Evolutionary conservation across 306 rosid species (phyloP).

Genomic region (Argentina anserina): DNA sequence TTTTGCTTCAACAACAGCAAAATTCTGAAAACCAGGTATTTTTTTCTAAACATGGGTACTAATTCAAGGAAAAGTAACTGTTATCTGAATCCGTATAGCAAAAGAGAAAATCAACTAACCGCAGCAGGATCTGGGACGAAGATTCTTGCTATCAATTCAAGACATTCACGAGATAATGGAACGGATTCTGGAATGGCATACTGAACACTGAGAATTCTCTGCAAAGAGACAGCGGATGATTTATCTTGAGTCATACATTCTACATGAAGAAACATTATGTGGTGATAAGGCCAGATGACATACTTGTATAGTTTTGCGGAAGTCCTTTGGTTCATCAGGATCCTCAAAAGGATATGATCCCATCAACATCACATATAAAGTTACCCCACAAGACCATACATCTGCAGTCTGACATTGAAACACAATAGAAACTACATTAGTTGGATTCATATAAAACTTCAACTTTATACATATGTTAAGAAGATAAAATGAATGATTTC

Average conservation of each 20-base stretch:
- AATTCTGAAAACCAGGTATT: background rate
- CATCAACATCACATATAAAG: slow-evolving; percentile 87
- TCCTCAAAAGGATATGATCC: slow-evolving; percentile 95
- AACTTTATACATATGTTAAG: background rate
- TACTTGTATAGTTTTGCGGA: slow-evolving; percentile 87
- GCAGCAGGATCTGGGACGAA: slow-evolving; percentile 76
- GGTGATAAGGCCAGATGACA: slow-evolving; percentile 17
- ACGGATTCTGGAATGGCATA: slow-evolving; percentile 72
- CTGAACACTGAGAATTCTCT: slow-evolving; percentile 80
- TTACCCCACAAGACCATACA: slow-evolving; percentile 98
- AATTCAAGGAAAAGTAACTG: background rate
- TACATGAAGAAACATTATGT: slow-evolving; percentile 12
- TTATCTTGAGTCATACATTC: slow-evolving; percentile 26
- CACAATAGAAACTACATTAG: background rate
- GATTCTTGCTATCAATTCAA: slow-evolving; percentile 70
- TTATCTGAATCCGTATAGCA: background rate
- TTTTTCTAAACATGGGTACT: background rate
- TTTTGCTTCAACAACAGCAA: background rate
- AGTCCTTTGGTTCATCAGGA: slow-evolving; percentile 81
- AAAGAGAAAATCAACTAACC: slow-evolving; percentile 36
- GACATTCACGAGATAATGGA: slow-evolving; percentile 71
- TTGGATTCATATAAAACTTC: background rate
- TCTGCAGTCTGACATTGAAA: slow-evolving; percentile 67
- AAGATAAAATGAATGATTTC: background rate
- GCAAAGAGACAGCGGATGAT: slow-evolving; percentile 33